phyloP scores from a whole-genome alignment of 202 grass and related monocot genomes.

The Bolboschoenoplectus hybrid region DNA sequence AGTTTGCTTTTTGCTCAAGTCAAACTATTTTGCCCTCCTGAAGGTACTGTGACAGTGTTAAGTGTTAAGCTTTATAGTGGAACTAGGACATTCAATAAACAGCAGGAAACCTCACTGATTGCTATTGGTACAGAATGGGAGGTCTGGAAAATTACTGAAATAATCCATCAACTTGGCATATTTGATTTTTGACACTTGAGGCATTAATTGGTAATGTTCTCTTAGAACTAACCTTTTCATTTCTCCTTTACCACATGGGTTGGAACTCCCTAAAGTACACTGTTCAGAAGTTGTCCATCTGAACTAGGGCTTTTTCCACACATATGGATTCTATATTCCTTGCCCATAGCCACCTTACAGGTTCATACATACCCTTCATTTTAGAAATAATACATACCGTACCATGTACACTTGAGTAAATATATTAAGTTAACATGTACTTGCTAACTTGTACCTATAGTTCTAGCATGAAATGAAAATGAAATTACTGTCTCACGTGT shows the following conservation, averaged over 20 bases:
- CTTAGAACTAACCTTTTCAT: not conserved
- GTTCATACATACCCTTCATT: too few relatives aligned
- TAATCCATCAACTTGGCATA: not conserved
- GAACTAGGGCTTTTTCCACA: too few relatives aligned
- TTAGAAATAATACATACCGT: too few relatives aligned
- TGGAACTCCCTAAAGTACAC: not conserved
- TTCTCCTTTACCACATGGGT: not conserved
- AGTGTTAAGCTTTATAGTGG: not conserved
- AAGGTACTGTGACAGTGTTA: not conserved
- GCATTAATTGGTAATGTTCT: not conserved
- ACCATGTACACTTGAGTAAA: not conserved
- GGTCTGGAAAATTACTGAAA: too few relatives aligned
- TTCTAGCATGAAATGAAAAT: not conserved
- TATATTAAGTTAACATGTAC: not conserved
- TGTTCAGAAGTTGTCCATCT: not conserved
- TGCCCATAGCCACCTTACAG: too few relatives aligned
- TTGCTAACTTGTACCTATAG: not conserved
- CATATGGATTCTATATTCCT: too few relatives aligned
- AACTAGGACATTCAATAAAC: constrained; percentile 9
- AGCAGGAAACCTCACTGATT: not conserved
- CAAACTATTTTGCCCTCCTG: too few relatives aligned
- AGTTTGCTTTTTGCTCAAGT: not conserved
- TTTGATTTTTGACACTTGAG: not conserved
- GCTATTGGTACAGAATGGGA: not conserved
- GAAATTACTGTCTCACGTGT: not conserved